These are phyloP conservation scores for Cerioporus squamosus DNA, from an alignment of 1,284 basidiomycete species.

Conservation along the genomic window DNA sequence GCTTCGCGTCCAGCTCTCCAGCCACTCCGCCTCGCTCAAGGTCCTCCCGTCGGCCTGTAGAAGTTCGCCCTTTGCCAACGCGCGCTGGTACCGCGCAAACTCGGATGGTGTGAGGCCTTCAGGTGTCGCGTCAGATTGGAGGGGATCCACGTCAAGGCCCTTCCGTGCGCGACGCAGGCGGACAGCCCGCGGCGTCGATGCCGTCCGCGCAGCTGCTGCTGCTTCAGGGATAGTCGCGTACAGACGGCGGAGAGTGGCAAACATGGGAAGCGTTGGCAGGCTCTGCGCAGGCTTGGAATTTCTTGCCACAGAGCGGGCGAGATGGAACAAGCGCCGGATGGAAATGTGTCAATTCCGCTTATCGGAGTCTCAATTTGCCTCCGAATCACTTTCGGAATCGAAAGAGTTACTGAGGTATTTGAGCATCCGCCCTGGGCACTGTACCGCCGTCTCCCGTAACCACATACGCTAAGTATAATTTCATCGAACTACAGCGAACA, in stretches of 20 bases:
- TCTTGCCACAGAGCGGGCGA: no score
- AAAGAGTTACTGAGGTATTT: no score
- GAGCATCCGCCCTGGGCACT: no score
- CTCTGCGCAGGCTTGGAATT: no score
- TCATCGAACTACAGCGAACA: no score
- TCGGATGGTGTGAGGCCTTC: slow-evolving; percentile 66
- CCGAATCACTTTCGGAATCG: no score
- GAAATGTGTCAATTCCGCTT: no score
- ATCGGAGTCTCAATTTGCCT: no score
- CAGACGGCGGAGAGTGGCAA: slow-evolving; percentile 43
- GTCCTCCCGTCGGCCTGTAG: slow-evolving; percentile 43
- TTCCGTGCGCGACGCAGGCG: slow-evolving; percentile 66
- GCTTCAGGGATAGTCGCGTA: slow-evolving; percentile 54
- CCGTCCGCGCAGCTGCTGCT: slow-evolving; percentile 63
- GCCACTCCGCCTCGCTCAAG: slow-evolving; percentile 58
- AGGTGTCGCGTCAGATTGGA: slow-evolving; percentile 53
- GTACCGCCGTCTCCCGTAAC: no score
- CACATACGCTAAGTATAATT: no score
- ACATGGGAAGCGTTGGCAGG: no score
- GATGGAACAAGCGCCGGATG: no score
- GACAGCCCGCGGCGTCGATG: slow-evolving; percentile 72
- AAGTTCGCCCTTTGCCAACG: slow-evolving; percentile 56
- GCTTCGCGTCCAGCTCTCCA: slow-evolving; percentile 56
- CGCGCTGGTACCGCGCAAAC: slow-evolving; percentile 59
- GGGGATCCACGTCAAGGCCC: slow-evolving; percentile 39